A percentile compares a stretch with the other conserved stretches of the same genome.
Conservation (phyloP, 1,284 basidiomycete species). For the Austroboletus novae-zelandiae region DNA sequence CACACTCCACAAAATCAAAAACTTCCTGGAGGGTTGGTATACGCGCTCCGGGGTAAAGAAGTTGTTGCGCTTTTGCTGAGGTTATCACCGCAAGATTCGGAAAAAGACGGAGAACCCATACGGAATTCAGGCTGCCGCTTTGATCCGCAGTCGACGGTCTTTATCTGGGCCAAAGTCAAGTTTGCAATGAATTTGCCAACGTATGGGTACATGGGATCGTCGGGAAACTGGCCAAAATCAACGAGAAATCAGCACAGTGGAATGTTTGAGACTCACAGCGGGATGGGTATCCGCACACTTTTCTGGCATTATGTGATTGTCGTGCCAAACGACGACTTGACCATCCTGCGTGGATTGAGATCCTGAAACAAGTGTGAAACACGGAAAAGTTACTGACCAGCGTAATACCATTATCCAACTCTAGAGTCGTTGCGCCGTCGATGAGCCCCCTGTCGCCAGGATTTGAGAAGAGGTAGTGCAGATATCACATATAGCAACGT, state of each 20-base stretch:
- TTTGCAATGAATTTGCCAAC: conserved; percentile 75
- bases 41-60: conserved; percentile 62
- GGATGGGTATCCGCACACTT: conserved; percentile 71
- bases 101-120: conserved; percentile 31
- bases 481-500: conserved; percentile 19
- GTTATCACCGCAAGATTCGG: conserved; percentile 6
- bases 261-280: conserved; percentile 39
- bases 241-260: conserved; percentile 3
- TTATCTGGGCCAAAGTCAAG: conserved; percentile 73
- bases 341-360: conserved; percentile 51
- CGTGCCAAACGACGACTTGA: conserved; percentile 76
- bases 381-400: conserved; percentile 41
- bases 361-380: not conserved
- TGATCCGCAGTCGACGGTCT: conserved; percentile 79
- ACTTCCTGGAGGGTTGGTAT: conserved; percentile 73
- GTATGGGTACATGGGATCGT: conserved; percentile 64
- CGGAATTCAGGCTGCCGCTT: conserved; percentile 60
- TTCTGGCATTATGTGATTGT: conserved; percentile 56
- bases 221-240: conserved; percentile 37
- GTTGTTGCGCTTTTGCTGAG: conserved; percentile 50
- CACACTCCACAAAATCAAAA: conserved; percentile 73
- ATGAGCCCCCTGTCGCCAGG: conserved; percentile 56
- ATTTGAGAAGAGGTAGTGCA: conserved; percentile 1
- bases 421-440: conserved; percentile 71
- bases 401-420: conserved; percentile 76